Conservation (phyloP, 257 asterid genomes). For the Nemophila menziesii region DNA sequence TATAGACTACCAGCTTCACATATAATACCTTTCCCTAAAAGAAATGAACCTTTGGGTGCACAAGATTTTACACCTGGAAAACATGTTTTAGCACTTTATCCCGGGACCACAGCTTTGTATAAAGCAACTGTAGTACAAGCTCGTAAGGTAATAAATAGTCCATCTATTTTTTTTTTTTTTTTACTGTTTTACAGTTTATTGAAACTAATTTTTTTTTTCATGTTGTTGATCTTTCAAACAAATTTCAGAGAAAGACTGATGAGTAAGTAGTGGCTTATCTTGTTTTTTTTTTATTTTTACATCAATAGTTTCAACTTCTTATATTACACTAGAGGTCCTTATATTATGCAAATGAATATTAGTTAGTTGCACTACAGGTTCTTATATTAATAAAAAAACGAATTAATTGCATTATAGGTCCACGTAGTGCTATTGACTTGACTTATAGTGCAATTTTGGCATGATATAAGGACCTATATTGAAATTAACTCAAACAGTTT, state of each 20-base stretch:
- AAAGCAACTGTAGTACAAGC: constrained; percentile 88
- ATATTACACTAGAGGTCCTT: too few species aligned
- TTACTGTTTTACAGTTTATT: background rate
- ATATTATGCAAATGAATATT: too few species aligned
- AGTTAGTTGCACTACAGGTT: too few species aligned
- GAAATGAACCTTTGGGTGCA: constrained; percentile 51
- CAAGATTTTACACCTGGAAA: constrained; percentile 78
- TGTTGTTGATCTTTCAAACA: constrained; percentile 17
- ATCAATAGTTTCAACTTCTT: background rate
- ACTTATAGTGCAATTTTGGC: too few species aligned
- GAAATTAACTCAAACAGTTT: too few species aligned
- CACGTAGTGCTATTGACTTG: too few species aligned
- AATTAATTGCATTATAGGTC: too few species aligned
- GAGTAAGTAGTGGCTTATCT: constrained; percentile 49
- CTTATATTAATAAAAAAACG: too few species aligned
- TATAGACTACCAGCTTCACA: constrained; percentile 87
- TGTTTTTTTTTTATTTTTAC: background rate
- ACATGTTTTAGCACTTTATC: constrained; percentile 92
- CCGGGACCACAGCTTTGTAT: constrained; percentile 87
- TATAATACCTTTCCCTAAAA: constrained; percentile 83
- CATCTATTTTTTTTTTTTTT: background rate
- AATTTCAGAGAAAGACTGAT: constrained; percentile 64
- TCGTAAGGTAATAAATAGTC: constrained; percentile 54
- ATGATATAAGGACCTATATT: too few species aligned
- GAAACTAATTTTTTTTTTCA: constrained; percentile 25